Percentiles rank a stretch among this genome's conserved stretches.
Evolutionary conservation across 2,329 filamentous ascomycete species (phyloP).

Genomic region (Celoporthe dispersa): DNA sequence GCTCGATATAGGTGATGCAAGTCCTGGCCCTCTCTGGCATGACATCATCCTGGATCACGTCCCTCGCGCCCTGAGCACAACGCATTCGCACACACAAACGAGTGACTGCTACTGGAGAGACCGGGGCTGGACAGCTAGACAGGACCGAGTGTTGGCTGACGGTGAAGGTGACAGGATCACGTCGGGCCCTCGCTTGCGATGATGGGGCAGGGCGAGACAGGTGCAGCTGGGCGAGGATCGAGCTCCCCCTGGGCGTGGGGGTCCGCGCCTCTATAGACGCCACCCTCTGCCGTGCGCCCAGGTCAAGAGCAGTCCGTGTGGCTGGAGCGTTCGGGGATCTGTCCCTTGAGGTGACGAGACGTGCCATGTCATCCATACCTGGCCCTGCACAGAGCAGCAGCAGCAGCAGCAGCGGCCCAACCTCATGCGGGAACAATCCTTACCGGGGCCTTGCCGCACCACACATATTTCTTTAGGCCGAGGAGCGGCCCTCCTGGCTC

Average conservation of each 20-base stretch:
- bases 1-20: slow-evolving; percentile 11
- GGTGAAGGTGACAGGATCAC: not conserved
- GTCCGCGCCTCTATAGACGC: not conserved
- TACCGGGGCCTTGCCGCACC: not conserved
- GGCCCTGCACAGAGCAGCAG: slow-evolving; percentile 1
- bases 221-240: not conserved
- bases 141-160: not conserved
- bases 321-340: slow-evolving; percentile 16
- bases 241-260: not conserved
- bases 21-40: slow-evolving; percentile 3
- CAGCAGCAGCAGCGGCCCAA: slow-evolving; percentile 7
- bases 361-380: not conserved
- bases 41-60: slow-evolving; percentile 5
- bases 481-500: not conserved
- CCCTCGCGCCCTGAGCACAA: not conserved
- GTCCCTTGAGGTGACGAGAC: slow-evolving; percentile 7
- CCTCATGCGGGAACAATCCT: not conserved
- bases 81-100: no score
- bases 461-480: not conserved
- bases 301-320: slow-evolving; percentile 4
- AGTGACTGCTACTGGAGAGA: not conserved
- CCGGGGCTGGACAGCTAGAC: not conserved
- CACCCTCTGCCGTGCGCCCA: slow-evolving; percentile 4
- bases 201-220: not conserved
- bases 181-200: not conserved